Evolutionary conservation across 768 basidiomycete species (phyloP), one percentile per base, ranked within the genome.

Genomic region (Coprinopsis marcescibilis): DNA sequence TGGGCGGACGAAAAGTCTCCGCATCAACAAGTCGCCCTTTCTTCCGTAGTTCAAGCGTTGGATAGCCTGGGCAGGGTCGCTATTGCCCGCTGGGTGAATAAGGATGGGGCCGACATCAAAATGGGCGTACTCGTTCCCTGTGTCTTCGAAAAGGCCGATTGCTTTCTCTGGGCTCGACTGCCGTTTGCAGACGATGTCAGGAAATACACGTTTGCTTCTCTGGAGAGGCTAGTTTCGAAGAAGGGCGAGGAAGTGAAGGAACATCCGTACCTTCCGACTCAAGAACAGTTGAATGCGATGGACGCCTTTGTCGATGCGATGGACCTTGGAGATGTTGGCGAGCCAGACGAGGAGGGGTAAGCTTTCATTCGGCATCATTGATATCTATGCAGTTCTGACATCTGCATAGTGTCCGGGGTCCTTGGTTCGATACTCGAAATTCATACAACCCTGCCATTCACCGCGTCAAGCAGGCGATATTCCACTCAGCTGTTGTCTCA

Each of bases 121-220:
- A 88, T 96, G 78, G 92, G 91, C 7, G 72, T 90, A 13, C 73
- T 91, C 25, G 63, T 70, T 2, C 87, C 92, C 2, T 61, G 69
- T 19, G 65, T 72, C 21, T 80, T 83, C 57, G 76, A 80, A 0
- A 73, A 80, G 14, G 71, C 87, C 8, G 90, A 96, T 55, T 89
- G 81, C 58, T 67, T 95, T 48, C 71, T 91, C 38, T 96, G 86
- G 89, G 78, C 79, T 17, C 84, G 84, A 91, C 79, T 97, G 77
- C 95, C 95, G 0, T 97, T 96, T 58, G 91, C 91, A 2, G 95
- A 99, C 60, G 95, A 99, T 56, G 73, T 92, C 43, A 80, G 92
- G 48, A 86, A 81, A 53, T 91, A 89, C 63, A 81, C 79, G 8
- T 97, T 99, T 61, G 80, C 85, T 0, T 89, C 89, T 0, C 73